Percentiles rank a stretch among this genome's conserved stretches.
Evolutionary conservation across 768 basidiomycete genomes (phyloP).

Genomic region (Suillus decipiens): DNA sequence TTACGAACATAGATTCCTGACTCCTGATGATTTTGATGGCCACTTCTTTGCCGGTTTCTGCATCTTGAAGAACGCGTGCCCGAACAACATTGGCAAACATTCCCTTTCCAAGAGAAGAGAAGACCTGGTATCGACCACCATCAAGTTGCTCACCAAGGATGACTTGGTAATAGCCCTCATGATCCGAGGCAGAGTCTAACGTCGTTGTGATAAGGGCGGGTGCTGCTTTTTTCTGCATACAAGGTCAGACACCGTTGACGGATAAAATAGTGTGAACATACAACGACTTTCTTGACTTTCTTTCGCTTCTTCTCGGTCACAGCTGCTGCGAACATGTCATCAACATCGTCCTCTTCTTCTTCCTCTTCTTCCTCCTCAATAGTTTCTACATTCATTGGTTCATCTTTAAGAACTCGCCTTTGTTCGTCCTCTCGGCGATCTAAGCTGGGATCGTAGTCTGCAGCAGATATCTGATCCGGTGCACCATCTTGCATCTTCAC

Average conservation of each 20-base stretch:
- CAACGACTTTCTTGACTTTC: constrained; percentile 59
- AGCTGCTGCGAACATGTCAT: constrained; percentile 92
- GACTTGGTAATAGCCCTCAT: constrained; percentile 94
- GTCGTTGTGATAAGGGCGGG: constrained; percentile 75
- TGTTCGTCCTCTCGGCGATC: constrained; percentile 87
- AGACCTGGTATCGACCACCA: constrained; percentile 91
- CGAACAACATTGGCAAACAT: constrained; percentile 99
- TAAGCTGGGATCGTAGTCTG: constrained; percentile 86
- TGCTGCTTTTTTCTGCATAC: constrained; percentile 45
- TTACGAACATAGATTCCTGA: constrained; percentile 92
- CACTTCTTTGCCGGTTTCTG: constrained; percentile 69
- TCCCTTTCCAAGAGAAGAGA: constrained; percentile 93
- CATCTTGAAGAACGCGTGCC: constrained; percentile 77
- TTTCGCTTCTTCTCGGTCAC: constrained; percentile 51
- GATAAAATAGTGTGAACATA: constrained; percentile 31
- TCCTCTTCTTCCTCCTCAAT: constrained; percentile 39
- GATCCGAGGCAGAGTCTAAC: constrained; percentile 87
- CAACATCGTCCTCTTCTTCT: constrained; percentile 83
- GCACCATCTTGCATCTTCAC: constrained; percentile 47
- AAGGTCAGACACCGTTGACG: constrained; percentile 12
- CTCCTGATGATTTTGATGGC: constrained; percentile 97
- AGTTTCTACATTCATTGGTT: constrained; percentile 40
- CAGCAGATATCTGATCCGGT: constrained; percentile 80
- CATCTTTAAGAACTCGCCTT: constrained; percentile 52
- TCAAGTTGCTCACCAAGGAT: constrained; percentile 95